A percentile compares a stretch with the other conserved stretches of the same genome.
Conservation (phyloP, 2,329 filamentous ascomycete genomes). For the Fusarium proliferatum region DNA sequence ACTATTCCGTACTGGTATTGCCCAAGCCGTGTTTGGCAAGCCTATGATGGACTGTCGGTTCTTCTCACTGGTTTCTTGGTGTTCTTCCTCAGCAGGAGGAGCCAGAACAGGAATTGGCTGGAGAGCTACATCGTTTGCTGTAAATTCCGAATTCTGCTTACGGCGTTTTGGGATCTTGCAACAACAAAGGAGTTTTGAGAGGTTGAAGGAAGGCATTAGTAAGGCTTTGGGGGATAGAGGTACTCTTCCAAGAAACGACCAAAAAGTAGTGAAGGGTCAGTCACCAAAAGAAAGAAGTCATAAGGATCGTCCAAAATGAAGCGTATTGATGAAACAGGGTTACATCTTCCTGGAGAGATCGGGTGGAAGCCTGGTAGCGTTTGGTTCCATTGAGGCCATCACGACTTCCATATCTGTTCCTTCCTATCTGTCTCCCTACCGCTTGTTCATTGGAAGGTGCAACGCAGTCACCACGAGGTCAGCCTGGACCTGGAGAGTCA, state of each 20-base stretch:
- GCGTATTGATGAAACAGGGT: not conserved
- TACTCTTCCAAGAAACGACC: constrained; percentile 33
- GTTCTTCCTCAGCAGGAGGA: not conserved
- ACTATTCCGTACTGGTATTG: not conserved
- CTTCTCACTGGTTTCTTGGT: not conserved
- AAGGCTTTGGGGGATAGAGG: not conserved
- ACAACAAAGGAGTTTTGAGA: constrained; percentile 42
- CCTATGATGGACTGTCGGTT: constrained; percentile 20
- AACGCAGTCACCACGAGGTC: too few species aligned
- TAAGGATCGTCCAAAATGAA: constrained; percentile 3
- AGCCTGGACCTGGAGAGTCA: too few species aligned
- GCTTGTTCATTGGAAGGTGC: not conserved
- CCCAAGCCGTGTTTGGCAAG: constrained; percentile 26
- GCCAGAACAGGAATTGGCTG: not conserved
- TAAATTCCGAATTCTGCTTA: not conserved
- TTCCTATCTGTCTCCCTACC: not conserved
- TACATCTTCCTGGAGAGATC: too few species aligned
- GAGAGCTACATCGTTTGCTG: constrained; percentile 3
- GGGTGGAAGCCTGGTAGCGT: not conserved
- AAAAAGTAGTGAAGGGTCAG: constrained; percentile 14
- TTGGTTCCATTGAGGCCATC: not conserved
- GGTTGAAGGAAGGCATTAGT: not conserved
- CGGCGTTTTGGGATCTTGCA: constrained; percentile 28
- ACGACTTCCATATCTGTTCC: not conserved
- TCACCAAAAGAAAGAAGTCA: constrained; percentile 6